A percentile compares a stretch with the other conserved stretches of the same genome.
Conservation (phyloP, 805 yeast species). For the Candida multigemmis region DNA sequence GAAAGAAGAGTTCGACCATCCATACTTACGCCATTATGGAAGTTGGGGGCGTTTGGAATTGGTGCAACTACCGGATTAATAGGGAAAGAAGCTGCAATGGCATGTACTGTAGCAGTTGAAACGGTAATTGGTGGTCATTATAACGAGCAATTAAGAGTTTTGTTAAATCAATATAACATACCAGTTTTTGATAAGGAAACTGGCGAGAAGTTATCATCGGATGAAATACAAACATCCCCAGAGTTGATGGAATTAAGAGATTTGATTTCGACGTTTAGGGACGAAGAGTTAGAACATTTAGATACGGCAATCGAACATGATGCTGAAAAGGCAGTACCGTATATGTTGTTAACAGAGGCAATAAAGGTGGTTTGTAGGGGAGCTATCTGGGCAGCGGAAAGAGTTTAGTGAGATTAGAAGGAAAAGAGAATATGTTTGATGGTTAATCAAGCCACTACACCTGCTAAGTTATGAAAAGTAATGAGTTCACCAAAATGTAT, state of each 20-base stretch:
- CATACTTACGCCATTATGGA: constrained; percentile 87
- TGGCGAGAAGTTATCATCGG: constrained; percentile 14
- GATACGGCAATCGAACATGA: constrained; percentile 90
- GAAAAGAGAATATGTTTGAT: too few species aligned
- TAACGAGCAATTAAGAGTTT: constrained; percentile 75
- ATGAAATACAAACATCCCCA: constrained; percentile 28
- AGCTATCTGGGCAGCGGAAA: constrained; percentile 91
- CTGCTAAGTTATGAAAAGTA: too few species aligned
- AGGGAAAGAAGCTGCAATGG: constrained; percentile 97
- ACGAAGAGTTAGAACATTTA: constrained; percentile 90
- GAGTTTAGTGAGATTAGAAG: constrained; percentile 55
- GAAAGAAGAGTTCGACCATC: constrained; percentile 85
- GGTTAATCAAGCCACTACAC: too few species aligned
- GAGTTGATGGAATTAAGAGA: constrained; percentile 53
- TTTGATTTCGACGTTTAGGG: constrained; percentile 70
- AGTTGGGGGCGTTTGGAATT: constrained; percentile 75
- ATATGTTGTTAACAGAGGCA: constrained; percentile 77
- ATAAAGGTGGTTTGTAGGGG: constrained; percentile 74
- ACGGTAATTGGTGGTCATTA: constrained; percentile 97
- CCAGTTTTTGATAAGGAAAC: constrained; percentile 26
- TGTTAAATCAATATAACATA: constrained; percentile 57
- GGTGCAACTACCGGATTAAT: constrained; percentile 82
- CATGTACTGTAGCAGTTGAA: constrained; percentile 97
- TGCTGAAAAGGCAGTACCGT: constrained; percentile 89
- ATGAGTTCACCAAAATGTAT: too few species aligned